Base-by-base conservation (phyloP, 495 filamentous ascomycete genomes). In the Hypoxylon fuscum region DNA sequence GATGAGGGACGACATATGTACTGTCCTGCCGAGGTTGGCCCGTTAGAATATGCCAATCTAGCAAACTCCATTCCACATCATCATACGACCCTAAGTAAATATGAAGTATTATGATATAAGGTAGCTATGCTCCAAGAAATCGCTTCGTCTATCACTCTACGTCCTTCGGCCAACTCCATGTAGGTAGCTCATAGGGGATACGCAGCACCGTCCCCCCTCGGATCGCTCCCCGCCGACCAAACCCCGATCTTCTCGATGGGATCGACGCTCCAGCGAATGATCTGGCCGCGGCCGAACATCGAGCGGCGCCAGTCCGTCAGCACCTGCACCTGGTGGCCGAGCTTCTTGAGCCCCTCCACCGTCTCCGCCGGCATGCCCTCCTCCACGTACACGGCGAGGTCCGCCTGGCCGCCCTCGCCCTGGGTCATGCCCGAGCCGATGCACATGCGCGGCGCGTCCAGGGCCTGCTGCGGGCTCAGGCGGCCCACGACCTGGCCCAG, bases 391-490 rank as follows among this genome's bases (percentile, higher is more conserved):
- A 98, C 88, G 3, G 69, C 71, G 7, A 66, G 45, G 22, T 77
- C 76, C 27, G 61, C 62, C 31, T 70, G 69, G 23, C 72, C 70
- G 8, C 69, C 75, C 14, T 70, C 70, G 8, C 69, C 75, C 14
- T 70, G 62, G 48, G 84, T 81, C 22, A 86, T 82, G 77, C 85
- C 90, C 1, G 84, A 84, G 0, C 89, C 89, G 62, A 94, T 88
- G 61, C 92, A 96, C 35, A 98, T 80, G 8, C 95, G 80, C 31
- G 96, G 94, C 25, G 95, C 87, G 70, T 98, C 95, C 2, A 98
- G 80, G 40, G 96, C 94, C 27, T 89, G 87, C 79, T 98, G 95
- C 23, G 93, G 92, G 52, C 85, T 88, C 65, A 90, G 81, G n/a
- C 87, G 85, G 71, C 95, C 96, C 0, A 89, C 87, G 2, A 96